Evolutionary conservation across 208 protist species (phyloP), one percentile per base, ranked within the genome.

Genomic region (Crithidia brevicula): DNA sequence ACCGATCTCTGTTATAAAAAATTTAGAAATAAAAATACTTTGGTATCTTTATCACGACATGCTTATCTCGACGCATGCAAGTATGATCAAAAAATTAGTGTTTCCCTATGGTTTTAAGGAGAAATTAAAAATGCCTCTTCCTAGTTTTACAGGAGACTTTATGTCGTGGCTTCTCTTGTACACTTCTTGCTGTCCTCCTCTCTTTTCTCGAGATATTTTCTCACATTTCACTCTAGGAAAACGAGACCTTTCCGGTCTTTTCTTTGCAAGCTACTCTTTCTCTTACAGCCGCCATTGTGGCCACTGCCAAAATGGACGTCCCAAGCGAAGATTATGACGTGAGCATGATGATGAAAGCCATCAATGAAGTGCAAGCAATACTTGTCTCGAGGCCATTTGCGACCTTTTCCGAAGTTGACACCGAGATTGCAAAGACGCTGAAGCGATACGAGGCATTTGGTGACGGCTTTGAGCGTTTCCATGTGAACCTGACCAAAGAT

Each of bases 341-440:
- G 5, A 85, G 72, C 28, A 70, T 91, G 7, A 91, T 95, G 82
- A 82, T 88, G 38, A 49, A 79, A 9, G 86, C 85, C 3, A 83
- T 93, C 10, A 79, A 80, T 31, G 81, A 95, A 61, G 86, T 95
- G 15, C 77, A 91, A 40, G 51, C 72, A 20, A 36, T 95, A 43
- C 54, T 95, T 8, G 67, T 38, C 7, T 81, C 73, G 0, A 79
- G 81, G 16, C 63, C 85, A 49, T 92, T 87, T 62, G 74, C 81
- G 11, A 93, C 89, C 0, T 95, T 92, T 59, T 91, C 83, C n/a
- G 89, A 95, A 51, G 58, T 93, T 2, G 85, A 95, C 62, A 81
- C 70, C 5, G 85, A 93, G 56, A 91, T 95, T 57, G 72, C 69
- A 1, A 86, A 89, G 49, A 90, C 69, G 0, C 62, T 95, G 13